A percentile compares a stretch with the other conserved stretches of the same genome.
Conservation (phyloP, 345 rosid species). For the Isatis tinctoria region DNA sequence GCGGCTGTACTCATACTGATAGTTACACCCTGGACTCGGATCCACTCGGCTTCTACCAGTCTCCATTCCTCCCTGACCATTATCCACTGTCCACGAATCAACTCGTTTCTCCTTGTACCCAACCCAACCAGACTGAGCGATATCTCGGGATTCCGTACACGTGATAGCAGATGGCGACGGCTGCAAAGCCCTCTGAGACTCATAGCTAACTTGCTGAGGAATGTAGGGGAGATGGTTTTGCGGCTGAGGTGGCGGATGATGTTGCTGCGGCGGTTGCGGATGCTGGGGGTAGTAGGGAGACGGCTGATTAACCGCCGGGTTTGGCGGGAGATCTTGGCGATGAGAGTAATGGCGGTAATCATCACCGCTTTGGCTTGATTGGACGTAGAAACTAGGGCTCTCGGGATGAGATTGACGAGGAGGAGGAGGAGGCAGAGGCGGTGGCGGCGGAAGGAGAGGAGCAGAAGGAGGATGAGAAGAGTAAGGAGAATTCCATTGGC, state of each 20-base stretch:
- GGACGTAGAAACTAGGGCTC: constrained; percentile 27
- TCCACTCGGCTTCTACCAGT: constrained; percentile 25
- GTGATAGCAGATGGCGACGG: constrained; percentile 19
- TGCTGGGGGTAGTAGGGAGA: constrained; percentile 29
- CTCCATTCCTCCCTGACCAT: constrained; percentile 8
- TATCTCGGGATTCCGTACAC: constrained; percentile 25
- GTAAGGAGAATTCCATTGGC: constrained; percentile 41
- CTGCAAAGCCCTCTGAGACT: constrained; percentile 27
- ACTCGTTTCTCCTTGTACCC: constrained; percentile 23
- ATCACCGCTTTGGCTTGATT: constrained; percentile 8
- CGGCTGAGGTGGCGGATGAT: constrained; percentile 23
- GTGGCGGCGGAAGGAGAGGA: constrained; percentile 21
- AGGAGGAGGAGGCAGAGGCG: constrained; percentile 18
- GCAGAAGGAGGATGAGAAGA: constrained; percentile 35
- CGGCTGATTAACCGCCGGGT: constrained; percentile 5
- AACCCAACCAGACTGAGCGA: constrained; percentile 26
- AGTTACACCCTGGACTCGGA: constrained; percentile 25
- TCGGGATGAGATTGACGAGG: constrained; percentile 21
- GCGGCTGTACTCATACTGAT: constrained; percentile 36
- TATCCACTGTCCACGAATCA: constrained; percentile 30
- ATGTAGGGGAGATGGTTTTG: constrained; percentile 26
- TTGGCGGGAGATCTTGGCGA: constrained; percentile 28
- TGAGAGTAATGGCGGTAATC: constrained; percentile 25
- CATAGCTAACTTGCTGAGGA: constrained; percentile 37
- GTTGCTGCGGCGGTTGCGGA: constrained; percentile 20